A percentile compares a stretch with the other conserved stretches of the same genome.
phyloP scores from a whole-genome alignment of 176 grass and related monocot species.

The Phoenix dactylifera region DNA sequence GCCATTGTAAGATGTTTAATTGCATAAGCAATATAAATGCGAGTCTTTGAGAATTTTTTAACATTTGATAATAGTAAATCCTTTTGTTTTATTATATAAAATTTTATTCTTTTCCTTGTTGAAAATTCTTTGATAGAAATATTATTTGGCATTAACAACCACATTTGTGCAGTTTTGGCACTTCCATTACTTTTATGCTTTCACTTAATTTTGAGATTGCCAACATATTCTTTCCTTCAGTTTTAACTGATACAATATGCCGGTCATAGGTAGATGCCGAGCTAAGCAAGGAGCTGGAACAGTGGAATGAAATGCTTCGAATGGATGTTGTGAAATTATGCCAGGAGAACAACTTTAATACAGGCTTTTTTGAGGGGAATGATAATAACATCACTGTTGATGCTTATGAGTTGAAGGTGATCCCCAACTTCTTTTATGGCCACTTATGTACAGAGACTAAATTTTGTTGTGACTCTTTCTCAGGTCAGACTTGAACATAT shows the following conservation, averaged over 20 bases:
- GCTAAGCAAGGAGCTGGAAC: slow-evolving; percentile 88
- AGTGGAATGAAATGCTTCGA: slow-evolving; percentile 84
- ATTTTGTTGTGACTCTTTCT: slow-evolving; percentile 7
- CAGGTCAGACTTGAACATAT: slow-evolving; percentile 94
- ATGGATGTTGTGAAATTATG: slow-evolving; percentile 79
- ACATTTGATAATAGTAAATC: too few relatives aligned
- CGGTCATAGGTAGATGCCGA: slow-evolving; percentile 55
- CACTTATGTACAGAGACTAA: too few relatives aligned
- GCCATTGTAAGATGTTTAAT: too few relatives aligned
- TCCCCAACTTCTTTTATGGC: not conserved
- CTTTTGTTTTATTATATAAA: too few relatives aligned
- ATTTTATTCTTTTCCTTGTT: too few relatives aligned
- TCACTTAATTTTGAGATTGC: not conserved
- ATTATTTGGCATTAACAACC: too few relatives aligned
- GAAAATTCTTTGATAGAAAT: too few relatives aligned
- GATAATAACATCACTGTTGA: slow-evolving; percentile 68
- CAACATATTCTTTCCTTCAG: not conserved
- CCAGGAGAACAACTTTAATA: slow-evolving; percentile 78
- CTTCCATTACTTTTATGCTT: too few relatives aligned
- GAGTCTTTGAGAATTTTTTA: too few relatives aligned
- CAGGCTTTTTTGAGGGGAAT: slow-evolving; percentile 86
- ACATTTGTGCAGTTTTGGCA: too few relatives aligned
- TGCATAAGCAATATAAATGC: too few relatives aligned
- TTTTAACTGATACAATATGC: slow-evolving; percentile 5
- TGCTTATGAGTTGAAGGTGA: slow-evolving; percentile 98